These are phyloP conservation scores for Sporisorium scitamineum DNA, from an alignment of 1,284 basidiomycete species.

Conservation along the genomic window DNA sequence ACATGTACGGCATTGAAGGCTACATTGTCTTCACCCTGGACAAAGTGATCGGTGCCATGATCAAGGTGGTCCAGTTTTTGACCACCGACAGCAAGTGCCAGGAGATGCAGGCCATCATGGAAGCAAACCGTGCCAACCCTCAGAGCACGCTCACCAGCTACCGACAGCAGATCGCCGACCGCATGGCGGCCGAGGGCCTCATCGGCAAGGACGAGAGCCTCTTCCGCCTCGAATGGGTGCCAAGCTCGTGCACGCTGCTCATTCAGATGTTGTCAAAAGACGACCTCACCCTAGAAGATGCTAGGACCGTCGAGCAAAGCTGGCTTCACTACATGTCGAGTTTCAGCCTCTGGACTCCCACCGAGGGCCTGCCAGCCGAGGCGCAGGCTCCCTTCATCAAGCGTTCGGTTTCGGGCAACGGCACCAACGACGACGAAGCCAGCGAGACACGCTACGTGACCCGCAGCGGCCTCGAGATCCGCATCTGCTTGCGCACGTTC, in stretches of 20 bases:
- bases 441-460: slow-evolving; percentile 53
- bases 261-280: slow-evolving; percentile 90
- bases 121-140: slow-evolving; percentile 69
- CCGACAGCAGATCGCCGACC: slow-evolving; percentile 85
- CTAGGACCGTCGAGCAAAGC: slow-evolving; percentile 81
- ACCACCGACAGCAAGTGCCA: slow-evolving; percentile 84
- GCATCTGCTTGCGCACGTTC: slow-evolving; percentile 71
- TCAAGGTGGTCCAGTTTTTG: slow-evolving; percentile 76
- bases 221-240: slow-evolving; percentile 87
- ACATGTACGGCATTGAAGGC: slow-evolving; percentile 96
- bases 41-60: slow-evolving; percentile 79
- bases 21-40: slow-evolving; percentile 94
- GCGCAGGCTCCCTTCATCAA: slow-evolving; percentile 64
- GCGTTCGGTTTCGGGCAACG: slow-evolving; percentile 45
- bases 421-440: slow-evolving; percentile 39
- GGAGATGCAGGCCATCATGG: slow-evolving; percentile 83
- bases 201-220: slow-evolving; percentile 89
- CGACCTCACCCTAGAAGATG: slow-evolving; percentile 86
- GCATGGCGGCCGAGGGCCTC: slow-evolving; percentile 84
- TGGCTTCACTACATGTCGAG: slow-evolving; percentile 93
- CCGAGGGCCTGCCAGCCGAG: slow-evolving; percentile 63
- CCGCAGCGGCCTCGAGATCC: slow-evolving; percentile 74
- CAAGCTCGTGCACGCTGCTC: slow-evolving; percentile 78
- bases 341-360: slow-evolving; percentile 73
- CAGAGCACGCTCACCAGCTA: slow-evolving; percentile 72